Evolutionary conservation across 2,329 filamentous ascomycete species (phyloP).

Genomic region (Alternaria hordeiaustralica): DNA sequence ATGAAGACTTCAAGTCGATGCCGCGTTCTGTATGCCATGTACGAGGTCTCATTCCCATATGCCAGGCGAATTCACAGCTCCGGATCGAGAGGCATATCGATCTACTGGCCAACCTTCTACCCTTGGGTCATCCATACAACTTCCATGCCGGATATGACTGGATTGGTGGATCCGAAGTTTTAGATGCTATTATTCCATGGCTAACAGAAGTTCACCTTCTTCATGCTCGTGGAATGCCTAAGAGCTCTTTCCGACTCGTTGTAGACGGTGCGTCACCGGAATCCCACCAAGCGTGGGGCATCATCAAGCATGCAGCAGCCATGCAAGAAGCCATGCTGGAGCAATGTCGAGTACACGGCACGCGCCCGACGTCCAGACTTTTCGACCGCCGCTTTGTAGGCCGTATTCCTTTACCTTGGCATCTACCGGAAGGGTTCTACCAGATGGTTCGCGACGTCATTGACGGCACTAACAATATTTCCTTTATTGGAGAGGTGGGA

Average conservation of each 20-base stretch:
- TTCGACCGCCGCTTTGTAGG: too few species aligned
- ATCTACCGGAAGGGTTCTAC: not conserved
- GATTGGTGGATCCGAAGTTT: too few species aligned
- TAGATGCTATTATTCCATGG: not conserved
- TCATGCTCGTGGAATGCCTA: not conserved
- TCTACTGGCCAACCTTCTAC: too few species aligned
- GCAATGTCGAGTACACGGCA: not conserved
- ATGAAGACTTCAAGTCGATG: too few species aligned
- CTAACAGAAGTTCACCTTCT: not conserved
- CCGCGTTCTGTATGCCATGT: too few species aligned
- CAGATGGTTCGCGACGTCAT: not conserved
- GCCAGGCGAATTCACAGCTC: too few species aligned
- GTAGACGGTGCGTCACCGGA: fast-evolving
- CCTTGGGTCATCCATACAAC: too few species aligned
- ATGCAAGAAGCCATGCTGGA: not conserved
- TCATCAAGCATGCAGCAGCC: not conserved
- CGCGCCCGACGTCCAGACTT: not conserved
- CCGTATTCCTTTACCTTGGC: not conserved
- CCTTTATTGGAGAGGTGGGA: not conserved
- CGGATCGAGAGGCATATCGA: too few species aligned
- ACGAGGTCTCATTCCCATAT: too few species aligned
- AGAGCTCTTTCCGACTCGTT: not conserved
- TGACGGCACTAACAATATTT: not conserved
- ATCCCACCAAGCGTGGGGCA: not conserved
- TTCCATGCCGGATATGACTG: too few species aligned